Percentiles rank a stretch among this genome's conserved stretches.
Evolutionary conservation across 345 rosid species (phyloP).

Genomic region (Euclidium syriacum): DNA sequence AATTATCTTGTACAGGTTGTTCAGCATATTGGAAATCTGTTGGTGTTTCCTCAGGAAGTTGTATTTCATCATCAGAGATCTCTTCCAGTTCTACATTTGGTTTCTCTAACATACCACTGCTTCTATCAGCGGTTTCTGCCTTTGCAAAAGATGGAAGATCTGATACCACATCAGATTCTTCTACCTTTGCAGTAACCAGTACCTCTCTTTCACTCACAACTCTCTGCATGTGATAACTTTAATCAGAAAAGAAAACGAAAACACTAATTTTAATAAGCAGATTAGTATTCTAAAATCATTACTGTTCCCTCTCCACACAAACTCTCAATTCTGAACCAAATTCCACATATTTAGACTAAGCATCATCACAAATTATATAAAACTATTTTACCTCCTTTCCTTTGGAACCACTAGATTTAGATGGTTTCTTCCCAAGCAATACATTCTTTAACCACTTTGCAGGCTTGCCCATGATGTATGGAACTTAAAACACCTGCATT

Average conservation of each 20-base stretch:
- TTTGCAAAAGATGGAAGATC: constrained; percentile 41
- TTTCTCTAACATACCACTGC: constrained; percentile 37
- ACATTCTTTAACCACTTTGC: constrained; percentile 80
- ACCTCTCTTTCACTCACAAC: constrained; percentile 42
- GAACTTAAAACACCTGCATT: constrained; percentile 19
- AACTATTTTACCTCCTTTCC: constrained; percentile 52
- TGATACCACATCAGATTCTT: constrained; percentile 44
- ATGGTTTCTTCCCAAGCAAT: constrained; percentile 74
- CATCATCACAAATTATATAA: neutral
- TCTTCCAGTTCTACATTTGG: constrained; percentile 43
- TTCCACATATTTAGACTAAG: neutral
- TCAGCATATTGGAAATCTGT: constrained; percentile 29
- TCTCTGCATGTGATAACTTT: constrained; percentile 36
- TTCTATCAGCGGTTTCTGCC: constrained; percentile 29
- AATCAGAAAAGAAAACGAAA: neutral
- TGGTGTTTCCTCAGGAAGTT: constrained; percentile 33
- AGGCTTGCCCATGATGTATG: constrained; percentile 59
- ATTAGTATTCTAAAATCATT: neutral
- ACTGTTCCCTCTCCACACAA: neutral
- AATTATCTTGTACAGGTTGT: constrained; percentile 16
- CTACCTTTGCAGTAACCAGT: constrained; percentile 48
- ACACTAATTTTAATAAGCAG: neutral
- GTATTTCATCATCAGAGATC: constrained; percentile 32
- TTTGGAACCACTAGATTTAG: constrained; percentile 53
- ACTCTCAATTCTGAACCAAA: neutral